A percentile compares a stretch with the other conserved stretches of the same genome.
Conservation (phyloP, 1,284 basidiomycete genomes). For the Cutaneotrichosporon cutaneum region DNA sequence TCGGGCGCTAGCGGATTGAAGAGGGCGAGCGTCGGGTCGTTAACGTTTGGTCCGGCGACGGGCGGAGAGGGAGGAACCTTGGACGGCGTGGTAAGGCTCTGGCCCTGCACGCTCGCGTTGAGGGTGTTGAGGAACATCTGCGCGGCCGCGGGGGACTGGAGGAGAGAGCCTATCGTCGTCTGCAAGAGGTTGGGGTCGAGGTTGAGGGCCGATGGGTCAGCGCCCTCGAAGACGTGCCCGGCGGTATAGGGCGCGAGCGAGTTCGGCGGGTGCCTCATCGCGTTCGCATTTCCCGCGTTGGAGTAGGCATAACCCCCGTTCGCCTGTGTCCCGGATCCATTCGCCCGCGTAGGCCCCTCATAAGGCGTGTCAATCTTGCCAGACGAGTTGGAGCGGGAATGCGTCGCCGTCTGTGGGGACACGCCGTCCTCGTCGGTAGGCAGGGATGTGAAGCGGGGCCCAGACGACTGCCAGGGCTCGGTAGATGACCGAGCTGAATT, state of each 20-base stretch:
- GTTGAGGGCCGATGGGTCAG: slow-evolving; percentile 28
- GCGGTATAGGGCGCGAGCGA: slow-evolving; percentile 21
- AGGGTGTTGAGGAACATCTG: slow-evolving; percentile 66
- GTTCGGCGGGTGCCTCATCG: slow-evolving; percentile 21
- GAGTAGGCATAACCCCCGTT: neutral
- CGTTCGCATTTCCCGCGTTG: neutral
- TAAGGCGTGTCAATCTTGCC: neutral
- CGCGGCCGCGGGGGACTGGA: slow-evolving; percentile 65
- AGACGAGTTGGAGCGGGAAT: slow-evolving; percentile 19
- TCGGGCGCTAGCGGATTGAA: slow-evolving; percentile 42
- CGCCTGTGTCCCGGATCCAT: neutral
- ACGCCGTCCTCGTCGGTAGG: slow-evolving; percentile 39
- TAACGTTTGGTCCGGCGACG: slow-evolving; percentile 5
- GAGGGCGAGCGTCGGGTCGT: slow-evolving; percentile 44
- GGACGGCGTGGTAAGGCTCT: slow-evolving; percentile 30
- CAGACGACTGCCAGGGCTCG: slow-evolving; percentile 27
- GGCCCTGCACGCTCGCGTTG: slow-evolving; percentile 43
- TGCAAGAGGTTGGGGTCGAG: slow-evolving; percentile 59
- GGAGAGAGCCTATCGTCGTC: slow-evolving; percentile 61
- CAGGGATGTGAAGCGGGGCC: slow-evolving; percentile 40
- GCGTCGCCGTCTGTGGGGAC: slow-evolving; percentile 17
- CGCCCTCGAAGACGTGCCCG: slow-evolving; percentile 6
- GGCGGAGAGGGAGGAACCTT: slow-evolving; percentile 16
- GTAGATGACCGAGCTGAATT: slow-evolving; percentile 15
- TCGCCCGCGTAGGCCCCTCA: neutral